Base-by-base conservation (phyloP, 2,329 filamentous ascomycete species). In the Sporothrix phasma region DNA sequence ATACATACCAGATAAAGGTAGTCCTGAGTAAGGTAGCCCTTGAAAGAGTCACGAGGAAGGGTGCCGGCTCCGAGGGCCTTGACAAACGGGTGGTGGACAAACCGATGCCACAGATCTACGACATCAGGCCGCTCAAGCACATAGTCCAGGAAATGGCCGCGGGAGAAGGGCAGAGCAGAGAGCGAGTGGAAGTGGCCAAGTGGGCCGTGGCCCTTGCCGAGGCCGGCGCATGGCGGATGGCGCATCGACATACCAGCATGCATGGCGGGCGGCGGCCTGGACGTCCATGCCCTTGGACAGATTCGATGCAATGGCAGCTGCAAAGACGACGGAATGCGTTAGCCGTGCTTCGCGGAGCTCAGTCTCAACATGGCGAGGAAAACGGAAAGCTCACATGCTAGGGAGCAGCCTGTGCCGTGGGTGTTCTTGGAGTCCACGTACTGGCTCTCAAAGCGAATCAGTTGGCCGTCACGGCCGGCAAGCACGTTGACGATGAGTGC, bases 341-440 rank as follows among this genome's bases (percentile, higher is more conserved):
- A 54, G n/a, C n/a, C n/a, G n/a, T n/a, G n/a, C n/a, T n/a, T n/a
- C n/a, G n/a, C n/a, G n/a, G n/a, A n/a, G n/a, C n/a, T n/a, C n/a
- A 37, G 34, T 10, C 2, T 37, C 8, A 34, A 37, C 10, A 37
- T 13, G 11, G 34, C 34, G 34, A 37, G 8, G 4, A 34, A 34
- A 37, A 11, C 7, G 22, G 11, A 17, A 7, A 7, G 59, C 86
- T 78, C 74, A 89, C 87, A 96, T 46, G 94, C 94, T 66, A 97
- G 81, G 10, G 92, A 95, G 72, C 94, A 99, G 3, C 94, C 94
- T 0, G 94, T 97, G 0, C 94, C 94, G 71, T 99, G 94, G 0
- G 93, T 97, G 72, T 93, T 93, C 66, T 80, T 87, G 8, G 88
- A 91, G 10, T 80, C 76, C 67, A 90, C 80, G 72, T 88, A 97